phyloP scores from a whole-genome alignment of 495 filamentous ascomycete genomes.

The Talaromyces nanjingensis region DNA sequence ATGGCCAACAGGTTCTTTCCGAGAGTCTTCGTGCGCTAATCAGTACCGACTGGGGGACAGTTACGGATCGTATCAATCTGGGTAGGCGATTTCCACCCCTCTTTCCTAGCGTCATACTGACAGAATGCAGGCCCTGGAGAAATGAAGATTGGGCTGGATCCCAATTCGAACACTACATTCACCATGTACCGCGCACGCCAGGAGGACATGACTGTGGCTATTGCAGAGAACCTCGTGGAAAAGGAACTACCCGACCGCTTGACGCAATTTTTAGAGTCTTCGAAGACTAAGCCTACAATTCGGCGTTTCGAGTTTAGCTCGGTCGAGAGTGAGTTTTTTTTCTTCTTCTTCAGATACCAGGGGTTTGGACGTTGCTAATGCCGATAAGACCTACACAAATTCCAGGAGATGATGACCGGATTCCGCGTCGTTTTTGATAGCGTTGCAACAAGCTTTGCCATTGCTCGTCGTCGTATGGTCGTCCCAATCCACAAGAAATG shows the following conservation, averaged over 20 bases:
- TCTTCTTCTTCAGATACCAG: not conserved
- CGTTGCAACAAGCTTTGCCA: constrained; percentile 64
- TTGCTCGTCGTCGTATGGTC: constrained; percentile 77
- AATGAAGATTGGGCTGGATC: constrained; percentile 55
- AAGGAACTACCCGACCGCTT: constrained; percentile 51
- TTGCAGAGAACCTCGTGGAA: constrained; percentile 55
- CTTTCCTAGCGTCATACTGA: constrained; percentile 11
- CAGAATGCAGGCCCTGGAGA: constrained; percentile 52
- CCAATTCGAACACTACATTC: constrained; percentile 50
- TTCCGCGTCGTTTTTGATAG: constrained; percentile 70
- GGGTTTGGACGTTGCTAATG: constrained; percentile 36
- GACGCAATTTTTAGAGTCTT: constrained; percentile 41
- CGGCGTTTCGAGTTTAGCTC: constrained; percentile 36
- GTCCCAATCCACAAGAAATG: constrained; percentile 89
- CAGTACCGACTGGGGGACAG: constrained; percentile 58
- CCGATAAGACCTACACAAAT: constrained; percentile 59
- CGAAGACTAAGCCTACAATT: constrained; percentile 32
- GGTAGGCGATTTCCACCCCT: constrained; percentile 24
- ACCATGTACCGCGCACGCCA: constrained; percentile 59
- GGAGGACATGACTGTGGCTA: constrained; percentile 59
- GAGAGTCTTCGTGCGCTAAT: constrained; percentile 62
- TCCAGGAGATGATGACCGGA: constrained; percentile 70
- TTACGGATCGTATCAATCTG: constrained; percentile 71
- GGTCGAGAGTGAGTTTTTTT: constrained; percentile 28
- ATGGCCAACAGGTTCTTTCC: constrained; percentile 55